A percentile compares a stretch with the other conserved stretches of the same genome.
These are phyloP conservation scores for Pythium myriotylum DNA, from an alignment of 352 stramenopile genomes.

Conservation along the genomic window DNA sequence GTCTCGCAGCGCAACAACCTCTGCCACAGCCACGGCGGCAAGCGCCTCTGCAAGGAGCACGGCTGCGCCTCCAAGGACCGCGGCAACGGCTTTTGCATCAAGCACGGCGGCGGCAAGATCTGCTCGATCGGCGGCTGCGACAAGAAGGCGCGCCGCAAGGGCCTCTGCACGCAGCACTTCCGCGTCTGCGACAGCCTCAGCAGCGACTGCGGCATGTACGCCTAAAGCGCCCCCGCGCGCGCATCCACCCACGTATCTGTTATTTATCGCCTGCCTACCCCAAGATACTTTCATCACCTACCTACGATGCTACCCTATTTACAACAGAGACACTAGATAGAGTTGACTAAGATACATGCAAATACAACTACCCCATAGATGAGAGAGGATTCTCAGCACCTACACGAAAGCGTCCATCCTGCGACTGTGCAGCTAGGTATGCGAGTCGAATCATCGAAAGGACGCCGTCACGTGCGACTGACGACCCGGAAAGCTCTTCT, in stretches of 20 bases:
- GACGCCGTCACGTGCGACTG: too few species aligned
- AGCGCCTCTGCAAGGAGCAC: conserved; percentile 80
- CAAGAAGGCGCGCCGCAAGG: conserved; percentile 84
- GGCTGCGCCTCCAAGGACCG: conserved; percentile 80
- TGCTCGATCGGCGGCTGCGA: conserved; percentile 74
- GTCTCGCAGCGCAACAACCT: conserved; percentile 85
- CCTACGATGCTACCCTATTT: conserved; percentile 6
- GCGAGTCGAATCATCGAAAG: too few species aligned
- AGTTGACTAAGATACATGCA: conserved; percentile 3
- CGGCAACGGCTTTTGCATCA: conserved; percentile 83
- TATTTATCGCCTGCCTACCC: conserved; percentile 20
- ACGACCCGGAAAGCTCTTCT: too few species aligned
- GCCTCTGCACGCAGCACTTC: conserved; percentile 83
- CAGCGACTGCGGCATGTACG: background rate
- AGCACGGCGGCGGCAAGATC: conserved; percentile 82
- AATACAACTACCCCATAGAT: too few species aligned
- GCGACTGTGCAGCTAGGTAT: too few species aligned
- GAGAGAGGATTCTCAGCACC: too few species aligned
- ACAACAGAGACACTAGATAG: conserved; percentile 9
- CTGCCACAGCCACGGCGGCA: conserved; percentile 82
- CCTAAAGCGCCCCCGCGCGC: conserved; percentile 1
- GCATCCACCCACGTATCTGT: background rate
- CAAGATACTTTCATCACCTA: background rate
- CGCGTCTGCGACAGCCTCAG: conserved; percentile 49
- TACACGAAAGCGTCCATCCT: too few species aligned